Evolutionary conservation across 768 basidiomycete species (phyloP).

Genomic region (Leucocoprinus birnbaumii): DNA sequence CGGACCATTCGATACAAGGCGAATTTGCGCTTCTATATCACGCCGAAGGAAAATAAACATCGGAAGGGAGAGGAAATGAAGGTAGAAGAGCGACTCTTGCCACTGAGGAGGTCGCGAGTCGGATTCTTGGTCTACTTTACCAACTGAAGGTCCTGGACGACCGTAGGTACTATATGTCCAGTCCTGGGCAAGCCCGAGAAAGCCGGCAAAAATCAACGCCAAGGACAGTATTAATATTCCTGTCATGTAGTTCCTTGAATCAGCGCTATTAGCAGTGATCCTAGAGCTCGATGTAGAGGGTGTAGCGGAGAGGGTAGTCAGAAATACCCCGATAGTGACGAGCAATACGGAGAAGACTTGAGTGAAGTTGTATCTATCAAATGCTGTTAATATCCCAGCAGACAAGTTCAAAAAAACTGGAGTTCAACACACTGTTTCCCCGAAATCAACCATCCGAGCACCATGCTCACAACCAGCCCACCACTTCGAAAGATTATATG

Average conservation of each 20-base stretch:
- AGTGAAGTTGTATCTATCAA: slow-evolving; percentile 16
- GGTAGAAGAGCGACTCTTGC: slow-evolving; percentile 93
- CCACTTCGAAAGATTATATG: slow-evolving; percentile 95
- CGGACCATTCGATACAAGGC: slow-evolving; percentile 38
- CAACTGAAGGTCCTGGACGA: slow-evolving; percentile 12
- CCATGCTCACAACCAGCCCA: slow-evolving; percentile 80
- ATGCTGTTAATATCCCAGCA: not conserved
- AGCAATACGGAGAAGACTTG: slow-evolving; percentile 78
- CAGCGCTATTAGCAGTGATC: slow-evolving; percentile 12
- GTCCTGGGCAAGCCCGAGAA: slow-evolving; percentile 86
- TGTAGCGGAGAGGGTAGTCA: slow-evolving; percentile 81
- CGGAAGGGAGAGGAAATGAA: slow-evolving; percentile 78
- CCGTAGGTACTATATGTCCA: slow-evolving; percentile 58
- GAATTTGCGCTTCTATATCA: slow-evolving; percentile 48
- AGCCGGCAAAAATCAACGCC: slow-evolving; percentile 77
- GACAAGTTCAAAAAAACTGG: slow-evolving; percentile 1
- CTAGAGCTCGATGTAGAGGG: slow-evolving; percentile 23
- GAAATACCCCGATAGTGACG: slow-evolving; percentile 74
- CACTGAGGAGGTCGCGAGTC: slow-evolving; percentile 35
- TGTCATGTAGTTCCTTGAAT: slow-evolving; percentile 48
- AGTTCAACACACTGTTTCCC: slow-evolving; percentile 53
- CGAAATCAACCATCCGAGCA: slow-evolving; percentile 68
- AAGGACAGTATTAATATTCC: slow-evolving; percentile 74
- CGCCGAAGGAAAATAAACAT: slow-evolving; percentile 64
- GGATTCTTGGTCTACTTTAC: slow-evolving; percentile 8